Base-by-base conservation (phyloP, 2,329 filamentous ascomycete species). In the Nemania diffusa region DNA sequence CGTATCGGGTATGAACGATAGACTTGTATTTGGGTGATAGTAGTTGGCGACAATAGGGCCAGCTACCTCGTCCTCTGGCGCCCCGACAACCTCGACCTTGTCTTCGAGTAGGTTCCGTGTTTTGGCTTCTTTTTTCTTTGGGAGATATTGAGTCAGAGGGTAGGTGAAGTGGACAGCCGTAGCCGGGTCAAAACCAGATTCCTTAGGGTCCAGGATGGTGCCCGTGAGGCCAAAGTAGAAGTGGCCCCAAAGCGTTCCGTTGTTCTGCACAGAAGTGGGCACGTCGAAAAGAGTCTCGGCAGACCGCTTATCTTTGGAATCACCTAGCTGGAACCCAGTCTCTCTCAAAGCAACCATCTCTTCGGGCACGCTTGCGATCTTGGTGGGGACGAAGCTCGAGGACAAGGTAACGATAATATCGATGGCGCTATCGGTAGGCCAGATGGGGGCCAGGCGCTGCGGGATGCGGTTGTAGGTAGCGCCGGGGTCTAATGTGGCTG, bases 21-120 rank as follows among this genome's bases (percentile, higher is more conserved):
- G 84, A 57, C 92, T 97, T 73, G 97, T 91, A 80, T 99, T 99
- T 6, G 96, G 92, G 80, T 99, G 96, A 78, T 97, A 99, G 82
- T 94, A 97, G 62, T 90, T 97, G 52, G 87, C 89, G 69, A 97
- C 88, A 60, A 90, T 83, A n/a, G 92, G 90, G 0, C 90, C 90
- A 5, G 85, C 81, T 1, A 83, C 82, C 63, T 86, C 82, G 70
- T 87, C 84, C 72, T 84, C 84, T 9, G 82, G 80, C 4, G 81
- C 81, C 71, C 85, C 83, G 20, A 83, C 82, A 29, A 80, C 79
- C n/a, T 85, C 72, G 9, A 78, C 79, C 52, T 79, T 79, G 65
- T 84, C 84, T 22, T 87, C 87, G n/a, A 99, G 84, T 62, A 99
- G 84, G 75, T 95, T 98, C 75, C 94, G 90, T 24, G 91, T 93